phyloP scores from a whole-genome alignment of 2,329 filamentous ascomycete genomes.

The Dactylellina leptospora region DNA sequence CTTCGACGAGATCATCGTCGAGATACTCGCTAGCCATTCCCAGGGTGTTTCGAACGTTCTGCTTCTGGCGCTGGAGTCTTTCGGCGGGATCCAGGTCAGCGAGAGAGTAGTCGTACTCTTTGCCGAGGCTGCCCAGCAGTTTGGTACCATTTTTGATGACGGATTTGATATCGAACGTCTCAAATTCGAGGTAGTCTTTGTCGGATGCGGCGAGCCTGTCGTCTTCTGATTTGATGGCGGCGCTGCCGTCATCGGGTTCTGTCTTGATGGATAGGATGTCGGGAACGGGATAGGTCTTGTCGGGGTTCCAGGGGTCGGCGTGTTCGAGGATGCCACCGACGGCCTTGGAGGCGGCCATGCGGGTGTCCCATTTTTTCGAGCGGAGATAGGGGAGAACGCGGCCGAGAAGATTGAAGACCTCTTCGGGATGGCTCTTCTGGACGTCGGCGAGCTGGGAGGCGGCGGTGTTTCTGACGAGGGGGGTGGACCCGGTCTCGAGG shows the following conservation, averaged over 20 bases:
- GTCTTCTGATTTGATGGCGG: constrained; percentile 35
- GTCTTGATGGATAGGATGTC: constrained; percentile 60
- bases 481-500: constrained; percentile 95
- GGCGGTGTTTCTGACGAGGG: constrained; percentile 93
- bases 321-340: constrained; percentile 93
- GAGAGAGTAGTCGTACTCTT: constrained; percentile 82
- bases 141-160: constrained; percentile 86
- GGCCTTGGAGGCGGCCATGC: constrained; percentile 90
- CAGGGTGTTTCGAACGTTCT: constrained; percentile 80
- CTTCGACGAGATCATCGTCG: constrained; percentile 80
- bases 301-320: constrained; percentile 87
- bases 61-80: constrained; percentile 86
- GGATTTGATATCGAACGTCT: constrained; percentile 77
- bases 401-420: constrained; percentile 92
- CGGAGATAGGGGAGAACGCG: constrained; percentile 94
- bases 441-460: constrained; percentile 97
- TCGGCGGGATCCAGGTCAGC: constrained; percentile 82
- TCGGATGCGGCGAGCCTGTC: constrained; percentile 56
- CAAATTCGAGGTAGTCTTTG: constrained; percentile 75
- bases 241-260: constrained; percentile 56
- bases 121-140: constrained; percentile 81
- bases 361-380: constrained; percentile 96
- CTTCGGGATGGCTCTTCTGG: constrained; percentile 97
- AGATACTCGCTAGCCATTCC: constrained; percentile 85
- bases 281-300: constrained; percentile 72